phyloP scores from a whole-genome alignment of 352 stramenopile genomes.

The Thalassiosira livingstoniorum region DNA sequence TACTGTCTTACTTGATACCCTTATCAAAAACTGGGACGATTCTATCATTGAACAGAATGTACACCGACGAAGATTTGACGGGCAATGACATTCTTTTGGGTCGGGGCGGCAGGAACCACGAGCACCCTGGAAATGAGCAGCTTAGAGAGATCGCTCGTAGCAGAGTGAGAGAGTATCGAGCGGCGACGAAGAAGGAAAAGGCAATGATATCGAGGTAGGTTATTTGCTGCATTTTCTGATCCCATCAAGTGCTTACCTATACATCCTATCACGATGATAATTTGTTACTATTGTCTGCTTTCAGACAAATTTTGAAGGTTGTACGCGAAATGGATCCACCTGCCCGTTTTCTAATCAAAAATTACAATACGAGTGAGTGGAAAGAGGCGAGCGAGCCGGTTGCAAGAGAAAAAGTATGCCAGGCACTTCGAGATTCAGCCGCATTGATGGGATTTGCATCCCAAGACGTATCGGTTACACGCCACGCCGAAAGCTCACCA shows the following conservation, averaged over 20 bases:
- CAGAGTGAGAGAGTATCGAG: constrained; percentile 25
- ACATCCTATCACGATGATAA: not conserved
- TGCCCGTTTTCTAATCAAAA: constrained; percentile 40
- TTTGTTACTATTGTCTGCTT: not conserved
- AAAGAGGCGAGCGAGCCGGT: constrained; percentile 2
- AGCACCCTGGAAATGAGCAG: constrained; percentile 43
- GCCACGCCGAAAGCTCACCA: too few species aligned
- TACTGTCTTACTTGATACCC: too few species aligned
- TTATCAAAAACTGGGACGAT: too few species aligned
- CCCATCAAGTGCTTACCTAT: too few species aligned
- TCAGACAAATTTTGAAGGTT: constrained; percentile 31
- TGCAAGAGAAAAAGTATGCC: constrained; percentile 50
- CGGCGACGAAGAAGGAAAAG: constrained; percentile 46
- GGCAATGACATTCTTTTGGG: constrained; percentile 55
- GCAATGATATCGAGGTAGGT: constrained; percentile 46
- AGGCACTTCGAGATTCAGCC: constrained; percentile 42
- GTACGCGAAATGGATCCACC: constrained; percentile 35
- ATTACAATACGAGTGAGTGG: constrained; percentile 22
- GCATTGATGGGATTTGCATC: too few species aligned
- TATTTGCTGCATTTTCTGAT: too few species aligned
- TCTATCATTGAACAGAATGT: too few species aligned
- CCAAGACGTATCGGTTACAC: not conserved
- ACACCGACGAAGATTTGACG: too few species aligned
- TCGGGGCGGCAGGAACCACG: constrained; percentile 39
- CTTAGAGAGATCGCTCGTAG: constrained; percentile 29